Conservation (phyloP, 331 rosid genomes). For the Malus hybrid region DNA sequence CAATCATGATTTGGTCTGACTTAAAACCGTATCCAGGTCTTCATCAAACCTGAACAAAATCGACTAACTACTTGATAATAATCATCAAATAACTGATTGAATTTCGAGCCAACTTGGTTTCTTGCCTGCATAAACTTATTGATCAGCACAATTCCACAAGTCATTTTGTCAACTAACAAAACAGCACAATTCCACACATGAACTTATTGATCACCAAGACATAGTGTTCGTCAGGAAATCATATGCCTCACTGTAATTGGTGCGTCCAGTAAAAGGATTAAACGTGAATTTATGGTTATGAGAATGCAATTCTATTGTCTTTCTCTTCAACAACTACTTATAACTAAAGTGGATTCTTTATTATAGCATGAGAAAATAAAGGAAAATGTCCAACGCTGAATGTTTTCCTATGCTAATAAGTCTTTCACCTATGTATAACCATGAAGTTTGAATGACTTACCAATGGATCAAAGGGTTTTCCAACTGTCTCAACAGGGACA, state of each 20-base stretch:
- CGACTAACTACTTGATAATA: slow-evolving; percentile 35
- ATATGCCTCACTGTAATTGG: neutral
- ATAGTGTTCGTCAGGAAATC: neutral
- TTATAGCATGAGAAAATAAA: neutral
- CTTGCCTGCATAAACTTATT: slow-evolving; percentile 69
- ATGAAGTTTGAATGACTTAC: slow-evolving; percentile 43
- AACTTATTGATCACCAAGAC: neutral
- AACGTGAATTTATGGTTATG: neutral
- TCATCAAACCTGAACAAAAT: slow-evolving; percentile 55
- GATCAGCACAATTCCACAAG: too few relatives aligned
- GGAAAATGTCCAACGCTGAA: neutral
- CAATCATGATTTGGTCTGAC: slow-evolving; percentile 38
- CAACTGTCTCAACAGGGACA: slow-evolving; percentile 70
- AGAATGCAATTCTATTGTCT: neutral
- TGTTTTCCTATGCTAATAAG: neutral
- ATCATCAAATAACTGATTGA: slow-evolving; percentile 50
- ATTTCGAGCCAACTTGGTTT: slow-evolving; percentile 68
- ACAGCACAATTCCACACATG: neutral
- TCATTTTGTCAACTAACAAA: neutral
- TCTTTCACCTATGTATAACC: neutral
- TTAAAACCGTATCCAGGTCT: slow-evolving; percentile 59
- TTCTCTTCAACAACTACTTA: neutral
- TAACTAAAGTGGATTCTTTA: neutral
- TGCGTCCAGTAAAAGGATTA: neutral
- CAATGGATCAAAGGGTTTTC: slow-evolving; percentile 85